Percentiles rank a stretch among this genome's conserved stretches.
These are phyloP conservation scores for Colletotrichum sp. DNA, from an alignment of 2,329 filamentous ascomycete genomes.

Conservation along the genomic window DNA sequence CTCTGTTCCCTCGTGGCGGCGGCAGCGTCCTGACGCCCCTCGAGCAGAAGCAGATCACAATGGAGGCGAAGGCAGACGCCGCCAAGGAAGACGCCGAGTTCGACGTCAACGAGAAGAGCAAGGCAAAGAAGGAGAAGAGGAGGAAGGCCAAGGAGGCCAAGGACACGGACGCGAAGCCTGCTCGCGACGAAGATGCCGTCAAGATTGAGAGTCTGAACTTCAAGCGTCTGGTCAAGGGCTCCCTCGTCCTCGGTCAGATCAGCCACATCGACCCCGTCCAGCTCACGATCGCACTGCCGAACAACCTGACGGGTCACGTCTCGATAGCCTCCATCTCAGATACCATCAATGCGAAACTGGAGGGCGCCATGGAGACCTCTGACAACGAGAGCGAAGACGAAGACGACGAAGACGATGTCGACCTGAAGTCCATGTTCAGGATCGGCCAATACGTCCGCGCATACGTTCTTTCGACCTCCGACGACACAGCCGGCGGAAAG, in stretches of 20 bases:
- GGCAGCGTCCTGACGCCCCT: constrained; percentile 89
- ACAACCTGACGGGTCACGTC: constrained; percentile 89
- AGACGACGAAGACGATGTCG: constrained; percentile 58
- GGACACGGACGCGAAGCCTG: constrained; percentile 39
- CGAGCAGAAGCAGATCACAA: constrained; percentile 95
- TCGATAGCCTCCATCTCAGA: constrained; percentile 92
- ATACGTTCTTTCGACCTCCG: constrained; percentile 78
- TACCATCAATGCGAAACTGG: constrained; percentile 75
- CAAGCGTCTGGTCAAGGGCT: constrained; percentile 87
- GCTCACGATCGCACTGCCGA: constrained; percentile 82
- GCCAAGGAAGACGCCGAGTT: constrained; percentile 79
- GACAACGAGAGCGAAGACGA: constrained; percentile 60
- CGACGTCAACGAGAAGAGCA: constrained; percentile 50
- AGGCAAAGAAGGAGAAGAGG: constrained; percentile 59
- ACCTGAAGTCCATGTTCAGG: constrained; percentile 76
- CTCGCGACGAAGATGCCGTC: constrained; percentile 60
- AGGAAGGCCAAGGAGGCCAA: constrained; percentile 57
- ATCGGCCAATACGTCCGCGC: constrained; percentile 89
- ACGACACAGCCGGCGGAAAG: constrained; percentile 65
- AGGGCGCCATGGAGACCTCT: constrained; percentile 65
- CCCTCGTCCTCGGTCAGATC: constrained; percentile 86
- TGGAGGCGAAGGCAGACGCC: constrained; percentile 91
- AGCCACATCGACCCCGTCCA: constrained; percentile 80
- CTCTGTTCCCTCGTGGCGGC: constrained; percentile 89
- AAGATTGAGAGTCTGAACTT: constrained; percentile 88